phyloP scores from a whole-genome alignment of 225 moss, liverwort and hornwort species.

The Polytrichum commune region DNA sequence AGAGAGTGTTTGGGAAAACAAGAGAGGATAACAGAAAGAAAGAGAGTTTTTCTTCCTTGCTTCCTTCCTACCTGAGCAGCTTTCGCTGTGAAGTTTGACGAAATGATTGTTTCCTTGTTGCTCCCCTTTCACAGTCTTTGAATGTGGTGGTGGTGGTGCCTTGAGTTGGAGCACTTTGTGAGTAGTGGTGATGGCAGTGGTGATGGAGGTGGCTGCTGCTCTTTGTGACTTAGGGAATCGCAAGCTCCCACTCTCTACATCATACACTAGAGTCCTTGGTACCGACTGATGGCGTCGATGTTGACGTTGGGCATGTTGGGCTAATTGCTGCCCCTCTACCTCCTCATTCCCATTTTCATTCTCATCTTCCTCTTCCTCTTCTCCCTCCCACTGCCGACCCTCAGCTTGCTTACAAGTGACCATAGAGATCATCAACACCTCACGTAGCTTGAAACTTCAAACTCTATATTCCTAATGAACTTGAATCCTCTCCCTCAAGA shows the following conservation, averaged over 20 bases:
- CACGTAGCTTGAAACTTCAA: too few species aligned
- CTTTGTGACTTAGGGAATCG: conserved; percentile 26
- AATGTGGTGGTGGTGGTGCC: too few species aligned
- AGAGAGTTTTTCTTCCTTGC: neutral
- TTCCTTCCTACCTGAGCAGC: neutral
- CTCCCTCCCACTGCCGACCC: conserved; percentile 26
- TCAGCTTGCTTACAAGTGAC: conserved; percentile 24
- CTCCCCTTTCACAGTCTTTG: too few species aligned
- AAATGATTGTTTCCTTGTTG: too few species aligned
- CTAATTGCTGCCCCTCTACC: too few species aligned
- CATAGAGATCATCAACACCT: conserved; percentile 22
- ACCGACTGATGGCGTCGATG: conserved; percentile 6
- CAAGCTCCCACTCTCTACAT: conserved; percentile 34
- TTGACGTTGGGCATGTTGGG: neutral
- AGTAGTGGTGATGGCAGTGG: too few species aligned
- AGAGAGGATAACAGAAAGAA: too few species aligned
- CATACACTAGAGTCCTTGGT: conserved; percentile 32
- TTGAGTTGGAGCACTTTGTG: neutral
- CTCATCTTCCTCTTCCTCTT: neutral
- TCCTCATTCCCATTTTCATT: too few species aligned
- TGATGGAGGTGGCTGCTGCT: neutral
- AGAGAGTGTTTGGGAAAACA: too few species aligned
- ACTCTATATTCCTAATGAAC: too few species aligned
- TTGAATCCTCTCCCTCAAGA: too few species aligned
- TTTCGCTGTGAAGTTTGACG: neutral